Evolutionary conservation across 2,329 filamentous ascomycete species (phyloP), one percentile per base, ranked within the genome.

Genomic region (Exophiala xenobiotica): DNA sequence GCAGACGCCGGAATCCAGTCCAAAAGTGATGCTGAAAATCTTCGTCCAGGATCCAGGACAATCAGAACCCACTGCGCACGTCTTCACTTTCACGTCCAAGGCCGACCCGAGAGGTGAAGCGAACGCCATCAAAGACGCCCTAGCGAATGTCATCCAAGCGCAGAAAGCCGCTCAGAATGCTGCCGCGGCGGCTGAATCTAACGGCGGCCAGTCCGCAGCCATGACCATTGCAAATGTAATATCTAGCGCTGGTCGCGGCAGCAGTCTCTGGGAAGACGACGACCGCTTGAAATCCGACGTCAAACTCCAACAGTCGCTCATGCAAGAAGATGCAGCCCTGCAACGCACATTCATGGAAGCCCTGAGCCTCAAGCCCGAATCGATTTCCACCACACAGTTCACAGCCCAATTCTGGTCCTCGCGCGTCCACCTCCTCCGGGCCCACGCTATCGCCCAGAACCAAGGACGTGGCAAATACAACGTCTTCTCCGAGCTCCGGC

Each of bases 331-430:
- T 65, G 76, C 81, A 14, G 77, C 77, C 8, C 77, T 99, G 33
- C 82, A 87, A 61, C 83, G 88, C 67, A 93, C 91, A 37, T 96
- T 96, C 67, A 85, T 90, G 73, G 90, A 96, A 65, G 87, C 90
- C 0, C 76, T 90, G 42, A 78, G 81, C 46, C 87, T 88, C 6
- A 96, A 96, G 65, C 90, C 92, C 0, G 87, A 92, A 6, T 85
- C 87, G 2, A 86, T 97, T 55, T 86, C 86, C 0, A 83, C 87
- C 22, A 81, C 81, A 1, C 86, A 90, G 38, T 96, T 97, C 68
- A 90, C 92, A 61, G 78, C 83, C 1, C 92, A 96, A 67, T 99
- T 99, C 72, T 99, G 93, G 93, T 89, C 90, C 1, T 89, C 90
- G 1, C 81, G 95, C 39, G 81, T 91, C 40, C 90, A 90, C 67